Evolutionary conservation across 768 basidiomycete genomes (phyloP), one percentile per base, ranked within the genome.

Genomic region (Mycena epipterygia): DNA sequence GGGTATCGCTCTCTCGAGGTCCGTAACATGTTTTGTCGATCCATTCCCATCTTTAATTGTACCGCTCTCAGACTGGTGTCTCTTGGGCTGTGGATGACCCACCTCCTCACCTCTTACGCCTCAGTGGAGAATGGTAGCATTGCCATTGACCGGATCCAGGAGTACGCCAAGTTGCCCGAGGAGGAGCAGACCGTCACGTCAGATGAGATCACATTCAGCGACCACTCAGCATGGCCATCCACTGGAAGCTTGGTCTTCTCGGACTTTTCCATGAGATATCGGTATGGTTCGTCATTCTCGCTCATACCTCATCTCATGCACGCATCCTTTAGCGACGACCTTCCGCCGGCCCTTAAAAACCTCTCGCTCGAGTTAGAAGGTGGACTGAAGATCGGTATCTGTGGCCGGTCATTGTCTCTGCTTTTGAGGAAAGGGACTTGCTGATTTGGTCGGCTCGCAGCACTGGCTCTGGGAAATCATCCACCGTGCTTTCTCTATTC

Each of bases 241-340:
- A 30, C 29, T 4, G 68, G 68, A 33, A 41, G 32, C 25, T n/a
- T n/a, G n/a, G n/a, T n/a, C n/a, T n/a, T n/a, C n/a, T n/a, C n/a
- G n/a, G n/a, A n/a, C n/a, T n/a, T 48, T 27, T 70, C 68, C 25
- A 64, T 70, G 56, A 58, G 44, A 64, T 70, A 70, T 53, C 68
- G 68, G 68, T 70, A 41, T 46, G 5, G 21, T 41, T 23, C 8
- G 5, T 14, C 30, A 8, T 25, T 49, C 25, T 16, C 37, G 1
- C 32, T 41, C 52, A 46, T 42, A 11, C 12, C 2, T 6, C 13
- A 51, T 32, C 30, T 68, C 2, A 41, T 12, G 13, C 8, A 27
- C 7, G 8, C 41, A 11, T 35, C 25, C 8, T 30, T 19, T 25
- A 70, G 68, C 14, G 62, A 60, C 19, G 62, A 64, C 55, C 62